A percentile compares a stretch with the other conserved stretches of the same genome.
These are phyloP conservation scores for Phytomonas francai DNA, from an alignment of 208 protist species.

Conservation along the genomic window DNA sequence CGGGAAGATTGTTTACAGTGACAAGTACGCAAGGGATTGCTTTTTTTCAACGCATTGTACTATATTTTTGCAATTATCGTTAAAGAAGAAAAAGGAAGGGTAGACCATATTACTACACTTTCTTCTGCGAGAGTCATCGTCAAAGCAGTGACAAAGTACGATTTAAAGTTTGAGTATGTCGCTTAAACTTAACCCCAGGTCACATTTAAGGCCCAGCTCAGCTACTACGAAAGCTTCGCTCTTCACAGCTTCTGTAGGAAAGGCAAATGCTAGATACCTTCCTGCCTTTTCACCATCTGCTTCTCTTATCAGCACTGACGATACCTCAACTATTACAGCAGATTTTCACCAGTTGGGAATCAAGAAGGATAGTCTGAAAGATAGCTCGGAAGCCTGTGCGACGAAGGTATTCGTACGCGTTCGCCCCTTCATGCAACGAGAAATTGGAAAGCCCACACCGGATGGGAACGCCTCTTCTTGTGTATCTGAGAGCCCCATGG, in stretches of 20 bases:
- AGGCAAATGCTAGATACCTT: neutral
- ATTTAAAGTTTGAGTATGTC: neutral
- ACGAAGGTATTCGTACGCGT: conserved; percentile 74
- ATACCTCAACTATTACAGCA: neutral
- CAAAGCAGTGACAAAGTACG: neutral
- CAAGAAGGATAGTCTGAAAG: neutral
- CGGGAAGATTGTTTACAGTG: neutral
- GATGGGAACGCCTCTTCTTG: neutral
- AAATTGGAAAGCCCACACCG: conserved; percentile 15
- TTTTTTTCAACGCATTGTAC: neutral
- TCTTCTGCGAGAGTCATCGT: neutral
- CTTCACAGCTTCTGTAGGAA: neutral
- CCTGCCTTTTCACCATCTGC: neutral
- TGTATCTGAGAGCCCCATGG: neutral
- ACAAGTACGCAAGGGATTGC: neutral
- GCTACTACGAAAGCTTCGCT: neutral
- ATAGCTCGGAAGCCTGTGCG: conserved; percentile 24
- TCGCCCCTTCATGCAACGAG: conserved; percentile 49
- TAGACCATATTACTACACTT: neutral
- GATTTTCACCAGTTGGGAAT: neutral
- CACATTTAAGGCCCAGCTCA: neutral
- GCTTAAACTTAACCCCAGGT: neutral
- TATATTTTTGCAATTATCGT: neutral
- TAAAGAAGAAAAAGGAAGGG: neutral
- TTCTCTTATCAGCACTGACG: conserved; percentile 3